Evolutionary conservation across 768 basidiomycete species (phyloP).

Genomic region (Nidula microcarpa): DNA sequence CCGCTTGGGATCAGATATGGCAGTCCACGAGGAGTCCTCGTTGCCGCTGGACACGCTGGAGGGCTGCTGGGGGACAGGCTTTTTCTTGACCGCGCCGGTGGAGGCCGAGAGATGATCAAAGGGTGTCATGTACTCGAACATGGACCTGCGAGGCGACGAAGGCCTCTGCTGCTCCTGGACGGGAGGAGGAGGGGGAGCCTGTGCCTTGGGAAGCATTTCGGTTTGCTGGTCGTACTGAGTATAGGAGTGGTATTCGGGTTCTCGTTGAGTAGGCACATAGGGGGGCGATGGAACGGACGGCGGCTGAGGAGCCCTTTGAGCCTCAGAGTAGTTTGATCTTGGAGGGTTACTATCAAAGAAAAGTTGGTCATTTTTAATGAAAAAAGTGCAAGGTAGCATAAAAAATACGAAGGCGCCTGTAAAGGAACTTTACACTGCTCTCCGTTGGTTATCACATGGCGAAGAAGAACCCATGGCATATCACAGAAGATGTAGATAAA

Average conservation of each 20-base stretch:
- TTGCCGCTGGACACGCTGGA: slow-evolving; percentile 38
- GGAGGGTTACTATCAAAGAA: slow-evolving; percentile 34
- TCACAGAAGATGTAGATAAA: no score
- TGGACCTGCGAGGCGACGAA: slow-evolving; percentile 71
- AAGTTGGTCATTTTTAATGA: slow-evolving; percentile 3
- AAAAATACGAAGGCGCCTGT: not conserved
- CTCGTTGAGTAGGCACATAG: slow-evolving; percentile 37
- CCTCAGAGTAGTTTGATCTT: slow-evolving; percentile 48
- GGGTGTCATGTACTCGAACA: slow-evolving; percentile 84
- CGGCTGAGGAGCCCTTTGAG: slow-evolving; percentile 34
- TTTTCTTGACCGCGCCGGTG: slow-evolving; percentile 56
- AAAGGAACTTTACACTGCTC: not conserved
- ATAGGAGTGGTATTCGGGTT: slow-evolving; percentile 44
- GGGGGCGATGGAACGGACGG: slow-evolving; percentile 45
- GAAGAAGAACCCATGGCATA: no score
- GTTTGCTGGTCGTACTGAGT: slow-evolving; percentile 36
- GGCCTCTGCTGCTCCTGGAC: slow-evolving; percentile 41
- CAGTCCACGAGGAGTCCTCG: slow-evolving; percentile 62
- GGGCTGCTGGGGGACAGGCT: slow-evolving; percentile 53
- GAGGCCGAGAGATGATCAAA: slow-evolving; percentile 74
- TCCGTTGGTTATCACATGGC: not conserved
- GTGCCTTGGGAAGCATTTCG: slow-evolving; percentile 36
- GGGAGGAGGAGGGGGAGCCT: slow-evolving; percentile 21
- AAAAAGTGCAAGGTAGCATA: slow-evolving; percentile 12
- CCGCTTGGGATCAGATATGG: slow-evolving; percentile 60